Base-by-base conservation (phyloP, 108 stramenopile species). In the Cyclotella choctawhatcheeana region DNA sequence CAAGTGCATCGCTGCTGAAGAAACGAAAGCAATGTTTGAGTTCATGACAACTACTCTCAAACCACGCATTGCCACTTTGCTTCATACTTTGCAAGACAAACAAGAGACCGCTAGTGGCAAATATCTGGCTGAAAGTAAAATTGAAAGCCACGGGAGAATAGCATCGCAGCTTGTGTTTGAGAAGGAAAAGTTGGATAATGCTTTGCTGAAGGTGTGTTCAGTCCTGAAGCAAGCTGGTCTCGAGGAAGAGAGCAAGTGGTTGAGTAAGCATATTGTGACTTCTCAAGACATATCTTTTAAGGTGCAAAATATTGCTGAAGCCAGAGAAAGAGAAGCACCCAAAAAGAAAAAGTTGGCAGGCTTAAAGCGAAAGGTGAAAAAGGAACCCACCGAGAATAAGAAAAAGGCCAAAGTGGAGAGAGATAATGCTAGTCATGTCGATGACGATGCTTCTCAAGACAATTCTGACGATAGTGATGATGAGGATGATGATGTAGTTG, bases 171-270 rank as follows among this genome's bases (percentile, higher is more conserved):
- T 83, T 24, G 82, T 83, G 26, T 83, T 79, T 54, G 76, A 83
- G 32, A 83, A 79, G 30, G 82, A 83, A 44, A 73, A 68, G 33
- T 44, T 73, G 47, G 82, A 83, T 47, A 83, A 77, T 45, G 69
- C 76, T 5, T 40, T 83, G 18, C 64, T 77, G 62, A 83, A 75
- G 52, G 33, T 77, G 21, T 61, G 62, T 7, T 32, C 70, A 21
- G 72, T 48, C 58, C 53, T 83, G 25, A 79, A 79, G 44, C 64
- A 56, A 34, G 43, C 54, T 5, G 77, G 82, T 6, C 40, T 74
- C 12, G 48, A 64, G n/a, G 45, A 59, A 4, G 82, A 83, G 34
- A 65, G 69, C 44, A 48, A 47, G 21, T 83, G 77, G 73, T 65
- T 83, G 22, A 66, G 66, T 52, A 73, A 73, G n/a, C 72, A 75